Conservation (phyloP, 176 grass and related monocot species). For the Carex littledalei region DNA sequence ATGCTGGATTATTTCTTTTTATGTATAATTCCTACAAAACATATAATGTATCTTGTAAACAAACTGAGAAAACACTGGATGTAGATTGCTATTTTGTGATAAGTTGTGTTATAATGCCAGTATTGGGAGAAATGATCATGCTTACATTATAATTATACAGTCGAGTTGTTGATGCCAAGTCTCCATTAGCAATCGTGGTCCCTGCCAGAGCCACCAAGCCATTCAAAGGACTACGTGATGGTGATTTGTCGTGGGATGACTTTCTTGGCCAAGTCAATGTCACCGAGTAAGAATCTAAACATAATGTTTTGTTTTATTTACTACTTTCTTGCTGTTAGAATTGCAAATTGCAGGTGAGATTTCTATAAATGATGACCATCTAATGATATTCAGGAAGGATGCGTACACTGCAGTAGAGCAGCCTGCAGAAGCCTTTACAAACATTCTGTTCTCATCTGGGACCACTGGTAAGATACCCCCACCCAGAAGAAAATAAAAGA, state of each 20-base stretch:
- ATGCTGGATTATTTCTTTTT: slow-evolving; percentile 6
- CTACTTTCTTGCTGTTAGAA: not conserved
- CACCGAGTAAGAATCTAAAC: slow-evolving; percentile 39
- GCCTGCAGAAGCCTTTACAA: slow-evolving; percentile 70
- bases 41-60: not conserved
- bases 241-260: slow-evolving; percentile 80
- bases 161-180: slow-evolving; percentile 80
- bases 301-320: slow-evolving; percentile 17
- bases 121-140: slow-evolving; percentile 17
- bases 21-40: not conserved
- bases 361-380: not conserved
- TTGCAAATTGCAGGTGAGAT: too few relatives aligned
- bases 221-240: slow-evolving; percentile 47
- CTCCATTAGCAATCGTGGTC: slow-evolving; percentile 68
- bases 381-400: slow-evolving; percentile 44
- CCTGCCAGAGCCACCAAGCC: slow-evolving; percentile 49
- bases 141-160: slow-evolving; percentile 52
- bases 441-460: slow-evolving; percentile 90
- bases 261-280: slow-evolving; percentile 60
- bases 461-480: slow-evolving; percentile 59
- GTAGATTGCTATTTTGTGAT: not conserved
- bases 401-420: slow-evolving; percentile 50
- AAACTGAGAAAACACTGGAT: not conserved
- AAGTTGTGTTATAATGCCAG: not conserved
- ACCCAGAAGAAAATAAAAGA: not conserved